These are phyloP conservation scores for Ceratobasidium theobromae DNA, from an alignment of 1,284 basidiomycete genomes.

Conservation along the genomic window DNA sequence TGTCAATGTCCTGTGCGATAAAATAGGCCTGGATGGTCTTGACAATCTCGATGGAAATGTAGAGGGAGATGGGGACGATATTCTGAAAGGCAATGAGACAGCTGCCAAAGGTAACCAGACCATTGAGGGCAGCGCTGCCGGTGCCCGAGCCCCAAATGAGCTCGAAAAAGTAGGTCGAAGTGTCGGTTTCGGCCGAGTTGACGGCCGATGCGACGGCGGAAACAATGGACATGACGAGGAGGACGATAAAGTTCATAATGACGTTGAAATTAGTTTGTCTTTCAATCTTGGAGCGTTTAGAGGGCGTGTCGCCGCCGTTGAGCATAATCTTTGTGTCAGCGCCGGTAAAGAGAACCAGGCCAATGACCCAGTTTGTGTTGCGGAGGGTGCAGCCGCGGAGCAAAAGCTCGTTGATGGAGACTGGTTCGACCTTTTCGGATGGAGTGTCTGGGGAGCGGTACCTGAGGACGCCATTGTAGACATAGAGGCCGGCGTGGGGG, in stretches of 20 bases:
- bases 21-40: slow-evolving; percentile 98
- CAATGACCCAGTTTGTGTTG: slow-evolving; percentile 94
- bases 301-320: slow-evolving; percentile 89
- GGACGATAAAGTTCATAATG: slow-evolving; percentile 86
- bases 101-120: slow-evolving; percentile 85
- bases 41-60: slow-evolving; percentile 97
- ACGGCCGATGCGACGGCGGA: slow-evolving; percentile 76
- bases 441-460: slow-evolving; percentile 51
- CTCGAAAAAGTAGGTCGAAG: slow-evolving; percentile 77
- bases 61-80: slow-evolving; percentile 95
- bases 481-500: slow-evolving; percentile 90
- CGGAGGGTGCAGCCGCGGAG: slow-evolving; percentile 91
- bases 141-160: slow-evolving; percentile 54
- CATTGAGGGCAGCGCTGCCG: slow-evolving; percentile 67
- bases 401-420: slow-evolving; percentile 91
- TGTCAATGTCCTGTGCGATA: slow-evolving; percentile 95
- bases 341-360: slow-evolving; percentile 92
- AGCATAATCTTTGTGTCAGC: slow-evolving; percentile 98
- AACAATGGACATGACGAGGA: slow-evolving; percentile 75
- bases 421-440: slow-evolving; percentile 59
- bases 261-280: slow-evolving; percentile 99
- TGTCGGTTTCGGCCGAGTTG: slow-evolving; percentile 60
- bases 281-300: slow-evolving; percentile 95
- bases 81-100: slow-evolving; percentile 93
- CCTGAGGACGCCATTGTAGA: slow-evolving; percentile 83